These are phyloP conservation scores for Noccaea caerulescens DNA, from an alignment of 345 rosid species.

Conservation along the genomic window DNA sequence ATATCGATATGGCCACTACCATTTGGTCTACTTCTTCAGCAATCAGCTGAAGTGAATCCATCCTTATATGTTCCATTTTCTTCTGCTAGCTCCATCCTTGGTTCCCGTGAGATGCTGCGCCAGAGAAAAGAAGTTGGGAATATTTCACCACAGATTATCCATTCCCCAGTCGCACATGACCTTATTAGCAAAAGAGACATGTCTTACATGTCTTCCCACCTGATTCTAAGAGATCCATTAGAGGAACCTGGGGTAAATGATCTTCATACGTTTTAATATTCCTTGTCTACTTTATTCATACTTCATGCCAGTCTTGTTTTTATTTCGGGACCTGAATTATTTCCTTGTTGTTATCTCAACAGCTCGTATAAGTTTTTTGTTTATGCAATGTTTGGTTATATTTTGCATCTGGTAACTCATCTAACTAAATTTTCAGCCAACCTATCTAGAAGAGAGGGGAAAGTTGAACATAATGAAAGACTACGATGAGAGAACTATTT, in stretches of 20 bases:
- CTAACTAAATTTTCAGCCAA: slow-evolving; percentile 54
- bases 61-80: slow-evolving; percentile 47
- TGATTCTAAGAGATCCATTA: slow-evolving; percentile 76
- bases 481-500: slow-evolving; percentile 88
- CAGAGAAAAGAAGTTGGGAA: slow-evolving; percentile 68
- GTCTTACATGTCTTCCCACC: slow-evolving; percentile 62
- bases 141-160: slow-evolving; percentile 52
- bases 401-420: slow-evolving; percentile 18
- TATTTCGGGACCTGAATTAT: slow-evolving; percentile 13
- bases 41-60: slow-evolving; percentile 59
- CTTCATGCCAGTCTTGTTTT: slow-evolving; percentile 25
- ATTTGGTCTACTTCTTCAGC: slow-evolving; percentile 84
- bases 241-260: slow-evolving; percentile 80
- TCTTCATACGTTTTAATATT: slow-evolving; percentile 17
- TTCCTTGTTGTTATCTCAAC: neutral
- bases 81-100: slow-evolving; percentile 59
- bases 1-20: slow-evolving; percentile 95
- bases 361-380: neutral
- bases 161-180: slow-evolving; percentile 49
- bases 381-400: slow-evolving; percentile 28
- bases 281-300: slow-evolving; percentile 29
- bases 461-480: slow-evolving; percentile 75
- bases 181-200: slow-evolving; percentile 55
- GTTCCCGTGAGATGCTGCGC: slow-evolving; percentile 57
- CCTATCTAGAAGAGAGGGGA: slow-evolving; percentile 86